These are phyloP conservation scores for Podila epigama DNA, from an alignment of 192 early-diverging fungal genomes.

Conservation along the genomic window DNA sequence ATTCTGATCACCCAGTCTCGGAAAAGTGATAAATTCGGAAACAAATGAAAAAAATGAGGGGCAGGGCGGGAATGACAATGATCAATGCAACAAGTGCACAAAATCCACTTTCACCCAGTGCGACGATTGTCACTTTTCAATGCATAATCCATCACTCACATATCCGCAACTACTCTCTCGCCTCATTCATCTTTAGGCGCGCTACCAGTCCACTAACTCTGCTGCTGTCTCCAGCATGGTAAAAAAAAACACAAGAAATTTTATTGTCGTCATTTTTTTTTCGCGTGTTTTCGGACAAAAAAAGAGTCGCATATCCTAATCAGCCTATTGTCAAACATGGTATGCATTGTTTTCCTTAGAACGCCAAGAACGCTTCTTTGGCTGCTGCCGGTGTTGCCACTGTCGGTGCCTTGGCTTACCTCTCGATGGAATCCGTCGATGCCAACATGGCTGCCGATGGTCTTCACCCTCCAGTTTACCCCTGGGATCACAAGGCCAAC, in stretches of 20 bases:
- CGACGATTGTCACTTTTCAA: too few relatives aligned
- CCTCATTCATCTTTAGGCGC: slow-evolving; percentile 18
- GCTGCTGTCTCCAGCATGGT: slow-evolving; percentile 41
- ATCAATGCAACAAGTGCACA: too few relatives aligned
- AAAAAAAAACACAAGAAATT: too few relatives aligned
- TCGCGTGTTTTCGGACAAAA: slow-evolving; percentile 3
- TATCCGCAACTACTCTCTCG: not conserved
- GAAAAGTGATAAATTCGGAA: too few relatives aligned
- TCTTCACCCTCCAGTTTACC: slow-evolving; percentile 87
- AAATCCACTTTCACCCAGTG: too few relatives aligned
- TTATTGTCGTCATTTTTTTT: not conserved
- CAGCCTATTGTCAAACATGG: not conserved
- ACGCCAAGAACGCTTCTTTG: slow-evolving; percentile 41
- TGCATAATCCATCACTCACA: not conserved
- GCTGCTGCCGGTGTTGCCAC: slow-evolving; percentile 46
- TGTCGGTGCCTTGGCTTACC: slow-evolving; percentile 41
- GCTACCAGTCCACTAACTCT: slow-evolving; percentile 46
- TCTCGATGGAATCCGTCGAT: slow-evolving; percentile 58
- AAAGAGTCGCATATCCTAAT: not conserved
- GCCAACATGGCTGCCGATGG: slow-evolving; percentile 92
- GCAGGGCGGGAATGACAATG: too few relatives aligned
- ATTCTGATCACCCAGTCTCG: too few relatives aligned
- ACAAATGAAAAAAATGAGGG: too few relatives aligned
- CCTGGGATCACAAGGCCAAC: slow-evolving; percentile 85
- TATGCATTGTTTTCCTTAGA: slow-evolving; percentile 24